phyloP scores from a whole-genome alignment of 768 basidiomycete species.

The Lyophyllum decastes region DNA sequence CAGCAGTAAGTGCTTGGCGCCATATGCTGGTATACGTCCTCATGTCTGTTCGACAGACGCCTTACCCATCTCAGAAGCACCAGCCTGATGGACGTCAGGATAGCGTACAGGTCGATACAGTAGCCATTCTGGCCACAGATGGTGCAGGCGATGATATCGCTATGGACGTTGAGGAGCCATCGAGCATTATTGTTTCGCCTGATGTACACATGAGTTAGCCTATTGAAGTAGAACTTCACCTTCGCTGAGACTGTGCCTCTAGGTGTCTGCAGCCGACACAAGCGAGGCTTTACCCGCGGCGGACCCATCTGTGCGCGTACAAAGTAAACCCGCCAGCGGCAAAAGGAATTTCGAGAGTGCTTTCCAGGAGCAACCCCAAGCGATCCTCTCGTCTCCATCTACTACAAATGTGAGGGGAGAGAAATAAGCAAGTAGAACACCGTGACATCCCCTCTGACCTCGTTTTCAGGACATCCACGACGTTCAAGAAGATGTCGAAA shows the following conservation, averaged over 20 bases:
- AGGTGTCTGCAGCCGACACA: background rate
- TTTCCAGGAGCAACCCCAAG: too few relatives aligned
- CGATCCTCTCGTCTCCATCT: too few relatives aligned
- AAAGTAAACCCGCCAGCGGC: too few relatives aligned
- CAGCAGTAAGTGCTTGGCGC: background rate
- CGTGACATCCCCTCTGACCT: background rate
- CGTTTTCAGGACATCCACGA: background rate
- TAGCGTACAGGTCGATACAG: background rate
- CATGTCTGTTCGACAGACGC: too few relatives aligned
- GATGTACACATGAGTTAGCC: background rate
- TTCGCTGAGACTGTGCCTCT: background rate
- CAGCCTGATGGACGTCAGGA: too few relatives aligned
- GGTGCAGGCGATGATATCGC: background rate
- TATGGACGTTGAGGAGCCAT: background rate
- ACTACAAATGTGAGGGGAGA: too few relatives aligned
- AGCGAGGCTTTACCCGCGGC: background rate
- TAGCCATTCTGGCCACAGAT: background rate
- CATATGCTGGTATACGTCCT: background rate
- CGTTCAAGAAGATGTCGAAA: too few relatives aligned
- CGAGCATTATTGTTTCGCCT: background rate
- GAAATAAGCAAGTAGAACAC: too few relatives aligned
- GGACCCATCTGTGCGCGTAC: too few relatives aligned
- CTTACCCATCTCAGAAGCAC: too few relatives aligned
- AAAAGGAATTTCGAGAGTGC: too few relatives aligned
- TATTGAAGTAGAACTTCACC: background rate